Conservation (phyloP, 2,329 filamentous ascomycete species). For the Ceratocystiopsis minuta region DNA sequence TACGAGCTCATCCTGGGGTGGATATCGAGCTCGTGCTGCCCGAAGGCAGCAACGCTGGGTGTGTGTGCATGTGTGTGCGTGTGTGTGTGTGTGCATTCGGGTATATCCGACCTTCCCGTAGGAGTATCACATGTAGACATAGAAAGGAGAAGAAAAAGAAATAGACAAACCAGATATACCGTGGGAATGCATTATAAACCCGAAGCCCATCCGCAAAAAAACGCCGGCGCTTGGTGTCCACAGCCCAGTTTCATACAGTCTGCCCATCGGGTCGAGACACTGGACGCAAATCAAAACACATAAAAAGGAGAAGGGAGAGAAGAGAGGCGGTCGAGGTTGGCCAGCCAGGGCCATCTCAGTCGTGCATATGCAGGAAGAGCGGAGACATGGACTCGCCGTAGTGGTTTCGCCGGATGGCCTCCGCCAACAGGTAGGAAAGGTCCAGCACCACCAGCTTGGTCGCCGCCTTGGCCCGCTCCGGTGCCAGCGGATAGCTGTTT, state of each 20-base stretch:
- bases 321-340: conserved; percentile 31
- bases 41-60: conserved; percentile 57
- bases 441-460: conserved; percentile 82
- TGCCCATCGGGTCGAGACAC: not conserved
- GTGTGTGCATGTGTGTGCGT: not conserved
- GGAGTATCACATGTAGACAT: not conserved
- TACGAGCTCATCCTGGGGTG: conserved; percentile 51
- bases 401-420: conserved; percentile 90
- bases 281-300: not conserved
- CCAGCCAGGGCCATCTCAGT: conserved; percentile 43
- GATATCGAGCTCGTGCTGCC: conserved; percentile 53
- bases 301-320: not conserved
- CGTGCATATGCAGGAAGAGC: conserved; percentile 48
- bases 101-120: too few species aligned
- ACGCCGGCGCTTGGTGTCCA: too few species aligned
- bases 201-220: too few species aligned
- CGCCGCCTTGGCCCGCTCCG: conserved; percentile 48
- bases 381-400: conserved; percentile 71
- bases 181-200: too few species aligned
- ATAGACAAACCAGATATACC: not conserved
- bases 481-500: conserved; percentile 85
- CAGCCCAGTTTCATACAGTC: not conserved
- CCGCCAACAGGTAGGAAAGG: conserved; percentile 69
- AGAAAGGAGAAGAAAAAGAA: not conserved
- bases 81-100: too few species aligned